These are phyloP conservation scores for Podospora bellae-mahoneyi DNA, from an alignment of 495 filamentous ascomycete species.

Conservation along the genomic window DNA sequence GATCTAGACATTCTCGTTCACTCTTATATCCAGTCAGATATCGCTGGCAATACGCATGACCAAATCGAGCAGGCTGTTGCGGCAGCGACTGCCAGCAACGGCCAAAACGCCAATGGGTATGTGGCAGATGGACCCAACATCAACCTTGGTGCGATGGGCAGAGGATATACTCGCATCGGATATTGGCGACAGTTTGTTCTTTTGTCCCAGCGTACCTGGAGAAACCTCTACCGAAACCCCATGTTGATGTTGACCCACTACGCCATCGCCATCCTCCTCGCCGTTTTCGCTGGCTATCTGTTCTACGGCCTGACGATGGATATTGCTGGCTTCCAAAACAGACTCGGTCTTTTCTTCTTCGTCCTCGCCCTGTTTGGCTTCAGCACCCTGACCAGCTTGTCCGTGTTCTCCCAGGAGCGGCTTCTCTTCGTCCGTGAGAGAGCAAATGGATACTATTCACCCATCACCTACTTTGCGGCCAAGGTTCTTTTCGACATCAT, in stretches of 20 bases:
- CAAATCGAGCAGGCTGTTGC: conserved; percentile 69
- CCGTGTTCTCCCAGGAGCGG: conserved; percentile 88
- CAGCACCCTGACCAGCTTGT: conserved; percentile 88
- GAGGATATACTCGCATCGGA: conserved; percentile 78
- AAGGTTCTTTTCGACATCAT: conserved; percentile 96
- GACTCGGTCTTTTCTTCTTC: conserved; percentile 98
- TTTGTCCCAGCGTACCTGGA: conserved; percentile 88
- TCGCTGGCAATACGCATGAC: conserved; percentile 71
- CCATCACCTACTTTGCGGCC: conserved; percentile 90
- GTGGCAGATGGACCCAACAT: conserved; percentile 44
- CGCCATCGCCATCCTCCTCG: conserved; percentile 93
- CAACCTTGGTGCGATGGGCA: conserved; percentile 55
- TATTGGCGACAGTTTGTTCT: conserved; percentile 80
- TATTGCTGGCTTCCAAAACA: conserved; percentile 96
- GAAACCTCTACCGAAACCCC: conserved; percentile 94
- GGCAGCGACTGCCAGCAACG: conserved; percentile 62
- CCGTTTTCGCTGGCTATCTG: conserved; percentile 88
- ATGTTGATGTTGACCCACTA: conserved; percentile 99
- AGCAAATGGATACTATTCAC: conserved; percentile 97
- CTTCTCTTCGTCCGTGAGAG: conserved; percentile 90
- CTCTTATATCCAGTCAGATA: conserved; percentile 72
- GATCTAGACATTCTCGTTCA: conserved; percentile 80
- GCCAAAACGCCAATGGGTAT: conserved; percentile 57
- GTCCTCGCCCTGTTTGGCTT: conserved; percentile 94
- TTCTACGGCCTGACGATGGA: conserved; percentile 96